A percentile compares a stretch with the other conserved stretches of the same genome.
Conservation (phyloP, 805 yeast genomes). For the Lachancea nothofagi region DNA sequence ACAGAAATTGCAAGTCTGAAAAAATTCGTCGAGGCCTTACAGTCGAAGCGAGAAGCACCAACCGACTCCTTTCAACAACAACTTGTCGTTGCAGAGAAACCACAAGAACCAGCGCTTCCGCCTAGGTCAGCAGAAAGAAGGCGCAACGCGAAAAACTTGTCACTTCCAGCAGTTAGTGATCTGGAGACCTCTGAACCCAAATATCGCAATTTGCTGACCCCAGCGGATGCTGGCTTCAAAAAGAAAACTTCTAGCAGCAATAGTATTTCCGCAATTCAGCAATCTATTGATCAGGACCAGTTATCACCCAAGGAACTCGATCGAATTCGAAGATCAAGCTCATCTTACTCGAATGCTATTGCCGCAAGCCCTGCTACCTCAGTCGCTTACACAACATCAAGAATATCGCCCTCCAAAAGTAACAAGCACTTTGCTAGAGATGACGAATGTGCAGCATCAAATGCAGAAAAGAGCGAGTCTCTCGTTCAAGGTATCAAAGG, state of each 20-base stretch:
- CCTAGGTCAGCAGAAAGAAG: constrained; percentile 38
- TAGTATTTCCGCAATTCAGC: neutral
- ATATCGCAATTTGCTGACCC: constrained; percentile 2
- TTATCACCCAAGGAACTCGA: constrained; percentile 5
- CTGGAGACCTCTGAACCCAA: neutral
- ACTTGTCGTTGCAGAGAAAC: constrained; percentile 9
- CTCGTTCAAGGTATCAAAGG: neutral
- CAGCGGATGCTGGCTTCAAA: constrained; percentile 1
- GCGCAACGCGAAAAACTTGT: constrained; percentile 18
- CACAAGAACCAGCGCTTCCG: constrained; percentile 26
- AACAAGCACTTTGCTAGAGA: constrained; percentile 12
- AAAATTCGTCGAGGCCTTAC: constrained; percentile 15
- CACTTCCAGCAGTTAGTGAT: constrained; percentile 7
- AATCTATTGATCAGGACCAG: constrained; percentile 1
- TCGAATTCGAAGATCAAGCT: constrained; percentile 7
- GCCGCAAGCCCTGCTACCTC: constrained; percentile 32
- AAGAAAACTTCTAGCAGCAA: neutral
- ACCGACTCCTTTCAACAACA: constrained; percentile 10
- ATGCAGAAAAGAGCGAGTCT: neutral
- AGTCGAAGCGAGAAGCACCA: constrained; percentile 10
- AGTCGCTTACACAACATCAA: constrained; percentile 33
- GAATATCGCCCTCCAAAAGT: constrained; percentile 26
- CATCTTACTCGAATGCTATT: constrained; percentile 6
- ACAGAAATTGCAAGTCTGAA: constrained; percentile 22
- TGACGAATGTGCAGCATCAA: constrained; percentile 1